Percentiles rank a stretch among this genome's conserved stretches.
Conservation (phyloP, 2,329 filamentous ascomycete genomes). For the Diplodia seriata region DNA sequence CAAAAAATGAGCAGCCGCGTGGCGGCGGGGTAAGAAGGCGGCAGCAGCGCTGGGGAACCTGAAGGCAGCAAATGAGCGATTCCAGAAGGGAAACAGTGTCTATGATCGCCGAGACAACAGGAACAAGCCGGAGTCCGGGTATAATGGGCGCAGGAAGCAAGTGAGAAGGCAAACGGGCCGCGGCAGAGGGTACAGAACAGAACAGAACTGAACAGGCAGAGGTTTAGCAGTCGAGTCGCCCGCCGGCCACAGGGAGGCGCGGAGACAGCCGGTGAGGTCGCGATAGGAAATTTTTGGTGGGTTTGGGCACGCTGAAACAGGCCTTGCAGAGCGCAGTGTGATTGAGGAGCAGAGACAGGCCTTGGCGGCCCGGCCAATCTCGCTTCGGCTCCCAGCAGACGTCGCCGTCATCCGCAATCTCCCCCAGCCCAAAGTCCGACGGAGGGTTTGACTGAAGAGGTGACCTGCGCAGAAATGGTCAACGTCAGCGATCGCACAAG, state of each 20-base stretch:
- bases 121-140: conserved; percentile 29
- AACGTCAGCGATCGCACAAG: conserved; percentile 25
- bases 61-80: conserved; percentile 19
- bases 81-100: conserved; percentile 15
- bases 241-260: not conserved
- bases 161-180: not conserved
- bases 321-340: conserved; percentile 28
- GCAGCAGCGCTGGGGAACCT: conserved; percentile 16
- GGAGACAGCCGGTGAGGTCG: conserved; percentile 12
- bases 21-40: conserved; percentile 22
- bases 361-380: conserved; percentile 31
- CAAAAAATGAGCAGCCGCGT: conserved; percentile 1
- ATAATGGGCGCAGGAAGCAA: conserved; percentile 20
- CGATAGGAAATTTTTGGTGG: conserved; percentile 20
- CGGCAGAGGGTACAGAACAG: not conserved
- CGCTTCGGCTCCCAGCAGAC: conserved; percentile 22
- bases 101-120: conserved; percentile 14
- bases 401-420: conserved; percentile 30
- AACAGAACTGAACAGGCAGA: conserved; percentile 8
- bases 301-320: conserved; percentile 28
- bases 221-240: not conserved
- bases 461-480: conserved; percentile 23
- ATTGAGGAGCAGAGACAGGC: conserved; percentile 27
- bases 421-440: conserved; percentile 29
- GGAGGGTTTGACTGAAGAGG: conserved; percentile 7